Evolutionary conservation across 169 alveolate genomes (phyloP).

Genomic region (Plasmodium cynomolgi): DNA sequence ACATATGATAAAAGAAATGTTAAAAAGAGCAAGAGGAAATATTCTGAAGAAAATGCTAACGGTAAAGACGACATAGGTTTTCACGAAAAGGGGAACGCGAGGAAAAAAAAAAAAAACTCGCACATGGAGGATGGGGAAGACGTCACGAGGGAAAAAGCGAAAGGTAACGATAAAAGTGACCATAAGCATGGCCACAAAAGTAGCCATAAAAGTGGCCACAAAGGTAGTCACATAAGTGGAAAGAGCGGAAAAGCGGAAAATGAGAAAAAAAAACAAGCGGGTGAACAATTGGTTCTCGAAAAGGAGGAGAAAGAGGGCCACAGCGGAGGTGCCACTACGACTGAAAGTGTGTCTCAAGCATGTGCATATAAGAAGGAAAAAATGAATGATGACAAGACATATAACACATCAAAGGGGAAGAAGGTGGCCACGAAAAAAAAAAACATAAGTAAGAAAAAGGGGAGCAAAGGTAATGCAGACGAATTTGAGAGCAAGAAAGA

Average conservation of each 20-base stretch:
- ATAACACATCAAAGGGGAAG: background rate
- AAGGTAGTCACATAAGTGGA: background rate
- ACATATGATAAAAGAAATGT: constrained; percentile 20
- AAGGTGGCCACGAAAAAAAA: background rate
- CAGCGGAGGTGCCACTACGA: background rate
- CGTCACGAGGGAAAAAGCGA: background rate
- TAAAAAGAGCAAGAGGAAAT: constrained; percentile 2
- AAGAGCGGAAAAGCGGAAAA: background rate
- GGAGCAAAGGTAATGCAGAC: background rate
- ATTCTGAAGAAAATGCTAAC: background rate
- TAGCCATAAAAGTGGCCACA: background rate
- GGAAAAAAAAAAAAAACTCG: background rate
- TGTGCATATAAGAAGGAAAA: background rate
- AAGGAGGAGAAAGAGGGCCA: background rate
- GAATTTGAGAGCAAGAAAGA: background rate
- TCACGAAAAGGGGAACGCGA: background rate
- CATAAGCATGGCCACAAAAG: background rate
- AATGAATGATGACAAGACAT: background rate
- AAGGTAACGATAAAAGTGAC: background rate
- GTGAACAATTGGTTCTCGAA: background rate
- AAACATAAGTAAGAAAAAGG: background rate
- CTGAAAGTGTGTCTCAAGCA: background rate
- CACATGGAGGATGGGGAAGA: background rate
- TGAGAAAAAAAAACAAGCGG: background rate
- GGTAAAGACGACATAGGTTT: background rate